A percentile compares a stretch with the other conserved stretches of the same genome.
These are phyloP conservation scores for Lichtheimia hyalospora DNA, from an alignment of 371 early-diverging fungal species.

Conservation along the genomic window DNA sequence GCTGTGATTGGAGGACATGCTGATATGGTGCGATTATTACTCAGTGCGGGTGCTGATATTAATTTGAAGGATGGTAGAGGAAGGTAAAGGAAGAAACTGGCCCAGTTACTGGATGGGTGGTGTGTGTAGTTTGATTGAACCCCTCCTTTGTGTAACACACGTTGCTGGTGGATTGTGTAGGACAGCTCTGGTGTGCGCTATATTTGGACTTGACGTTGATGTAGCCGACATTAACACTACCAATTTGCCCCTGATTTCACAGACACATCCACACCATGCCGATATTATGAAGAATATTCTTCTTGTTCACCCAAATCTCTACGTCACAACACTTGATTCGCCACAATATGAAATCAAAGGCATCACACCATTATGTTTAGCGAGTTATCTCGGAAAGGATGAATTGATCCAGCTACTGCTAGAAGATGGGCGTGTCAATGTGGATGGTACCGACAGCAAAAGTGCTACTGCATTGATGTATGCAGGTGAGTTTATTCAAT, in stretches of 20 bases:
- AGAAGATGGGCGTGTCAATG: conserved; percentile 66
- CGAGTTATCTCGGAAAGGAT: conserved; percentile 70
- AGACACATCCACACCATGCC: conserved; percentile 55
- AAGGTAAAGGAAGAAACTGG: conserved; percentile 40
- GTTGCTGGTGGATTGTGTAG: conserved; percentile 22
- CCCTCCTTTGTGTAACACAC: conserved; percentile 8
- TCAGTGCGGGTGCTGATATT: conserved; percentile 66
- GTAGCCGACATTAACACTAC: conserved; percentile 55
- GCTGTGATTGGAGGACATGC: conserved; percentile 69
- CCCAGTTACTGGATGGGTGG: not conserved
- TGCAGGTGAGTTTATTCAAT: conserved; percentile 53
- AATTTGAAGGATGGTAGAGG: conserved; percentile 69
- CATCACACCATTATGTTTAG: conserved; percentile 74
- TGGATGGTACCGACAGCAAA: conserved; percentile 69
- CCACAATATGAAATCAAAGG: conserved; percentile 71
- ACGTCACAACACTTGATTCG: conserved; percentile 55
- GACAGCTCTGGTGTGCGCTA: conserved; percentile 58
- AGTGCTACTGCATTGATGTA: conserved; percentile 81
- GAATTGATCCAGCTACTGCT: conserved; percentile 61
- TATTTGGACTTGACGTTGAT: conserved; percentile 60
- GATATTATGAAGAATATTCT: conserved; percentile 60
- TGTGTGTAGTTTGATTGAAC: not conserved
- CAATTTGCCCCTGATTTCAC: conserved; percentile 60
- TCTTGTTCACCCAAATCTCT: conserved; percentile 54
- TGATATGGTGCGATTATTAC: conserved; percentile 55